Percentiles rank a stretch among this genome's conserved stretches.
phyloP scores from a whole-genome alignment of 2,329 filamentous ascomycete genomes.

The Trichoderma atrobrunneum region DNA sequence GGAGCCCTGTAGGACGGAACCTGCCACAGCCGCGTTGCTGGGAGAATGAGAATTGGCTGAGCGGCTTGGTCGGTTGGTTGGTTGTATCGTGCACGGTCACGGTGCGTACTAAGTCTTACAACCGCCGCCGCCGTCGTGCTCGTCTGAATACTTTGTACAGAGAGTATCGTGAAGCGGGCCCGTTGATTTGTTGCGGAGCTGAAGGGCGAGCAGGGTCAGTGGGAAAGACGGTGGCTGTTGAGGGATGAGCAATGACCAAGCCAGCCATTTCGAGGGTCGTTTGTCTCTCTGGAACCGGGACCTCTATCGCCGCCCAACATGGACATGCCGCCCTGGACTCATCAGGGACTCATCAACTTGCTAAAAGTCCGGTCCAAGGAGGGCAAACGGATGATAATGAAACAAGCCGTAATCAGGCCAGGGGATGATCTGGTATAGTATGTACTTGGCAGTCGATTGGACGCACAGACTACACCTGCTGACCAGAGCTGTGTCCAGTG shows the following conservation, averaged over 20 bases:
- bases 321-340: neutral
- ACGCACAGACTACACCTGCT: constrained; percentile 1
- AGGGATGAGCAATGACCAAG: neutral
- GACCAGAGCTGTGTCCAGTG: neutral
- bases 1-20: constrained; percentile 14
- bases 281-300: neutral
- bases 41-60: neutral
- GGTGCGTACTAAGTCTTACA: neutral
- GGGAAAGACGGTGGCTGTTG: neutral
- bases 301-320: neutral
- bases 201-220: neutral
- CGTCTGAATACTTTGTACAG: neutral
- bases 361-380: neutral
- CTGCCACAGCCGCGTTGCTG: constrained; percentile 11
- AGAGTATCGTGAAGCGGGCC: neutral
- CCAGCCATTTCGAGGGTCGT: neutral
- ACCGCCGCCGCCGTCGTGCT: neutral
- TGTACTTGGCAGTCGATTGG: neutral
- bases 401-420: neutral
- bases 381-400: neutral
- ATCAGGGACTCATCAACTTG: neutral
- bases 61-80: neutral
- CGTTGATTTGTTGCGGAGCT: neutral
- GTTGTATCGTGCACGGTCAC: neutral
- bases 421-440: neutral